These are phyloP conservation scores for Lasiosphaeriaceae sp. DNA, from an alignment of 495 filamentous ascomycete species.

Conservation along the genomic window DNA sequence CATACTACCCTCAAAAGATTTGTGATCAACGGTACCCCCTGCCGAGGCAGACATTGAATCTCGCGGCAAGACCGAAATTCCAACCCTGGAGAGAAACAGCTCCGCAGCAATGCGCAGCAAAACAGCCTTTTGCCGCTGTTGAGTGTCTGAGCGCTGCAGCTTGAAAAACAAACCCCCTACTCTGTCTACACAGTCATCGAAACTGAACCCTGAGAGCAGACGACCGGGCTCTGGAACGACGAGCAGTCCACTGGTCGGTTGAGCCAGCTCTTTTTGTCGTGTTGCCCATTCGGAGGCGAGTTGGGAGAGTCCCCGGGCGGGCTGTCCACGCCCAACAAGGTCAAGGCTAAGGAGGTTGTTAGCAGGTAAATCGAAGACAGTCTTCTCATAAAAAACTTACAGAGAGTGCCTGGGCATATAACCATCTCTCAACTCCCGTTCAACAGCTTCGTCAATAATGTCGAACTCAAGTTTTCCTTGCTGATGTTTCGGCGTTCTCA, in stretches of 20 bases:
- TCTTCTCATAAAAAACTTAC: slow-evolving; percentile 3
- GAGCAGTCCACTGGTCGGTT: slow-evolving; percentile 5
- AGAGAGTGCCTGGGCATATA: slow-evolving; percentile 24
- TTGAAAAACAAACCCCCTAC: slow-evolving; percentile 9
- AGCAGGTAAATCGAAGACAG: not conserved
- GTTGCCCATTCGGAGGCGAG: slow-evolving; percentile 19
- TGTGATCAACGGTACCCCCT: not conserved
- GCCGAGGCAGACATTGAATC: not conserved
- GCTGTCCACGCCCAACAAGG: slow-evolving; percentile 2
- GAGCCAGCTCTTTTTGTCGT: slow-evolving; percentile 10
- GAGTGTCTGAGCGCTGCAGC: not conserved
- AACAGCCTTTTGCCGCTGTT: slow-evolving; percentile 3
- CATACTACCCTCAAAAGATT: not conserved
- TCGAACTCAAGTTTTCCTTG: not conserved
- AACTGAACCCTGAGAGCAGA: slow-evolving; percentile 8
- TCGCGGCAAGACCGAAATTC: slow-evolving; percentile 13
- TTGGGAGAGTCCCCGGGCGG: slow-evolving; percentile 2
- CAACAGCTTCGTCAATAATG: slow-evolving; percentile 12
- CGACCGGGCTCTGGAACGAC: slow-evolving; percentile 11
- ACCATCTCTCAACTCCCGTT: slow-evolving; percentile 11
- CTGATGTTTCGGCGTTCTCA: not conserved
- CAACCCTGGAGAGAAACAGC: slow-evolving; percentile 21
- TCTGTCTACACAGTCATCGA: slow-evolving; percentile 13
- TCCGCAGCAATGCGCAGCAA: slow-evolving; percentile 20
- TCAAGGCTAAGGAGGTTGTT: slow-evolving; percentile 16